These are phyloP conservation scores for Tetracentron sinense DNA, from an alignment of 164 flowering plant species.

Conservation along the genomic window DNA sequence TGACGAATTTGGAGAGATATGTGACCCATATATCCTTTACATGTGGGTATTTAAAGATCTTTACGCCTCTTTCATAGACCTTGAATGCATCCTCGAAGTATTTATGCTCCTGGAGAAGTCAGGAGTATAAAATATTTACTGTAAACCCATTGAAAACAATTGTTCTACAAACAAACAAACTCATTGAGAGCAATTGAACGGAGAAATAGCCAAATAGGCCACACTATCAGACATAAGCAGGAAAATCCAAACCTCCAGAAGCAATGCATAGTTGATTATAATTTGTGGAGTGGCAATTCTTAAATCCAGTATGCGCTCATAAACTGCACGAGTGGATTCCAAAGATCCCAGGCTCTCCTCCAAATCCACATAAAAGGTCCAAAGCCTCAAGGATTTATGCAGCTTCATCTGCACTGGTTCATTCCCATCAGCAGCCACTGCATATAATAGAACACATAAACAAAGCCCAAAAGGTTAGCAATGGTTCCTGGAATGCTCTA, in stretches of 20 bases:
- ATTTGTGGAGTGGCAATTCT: constrained; percentile 95
- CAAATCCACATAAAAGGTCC: constrained; percentile 88
- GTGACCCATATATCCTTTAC: constrained; percentile 97
- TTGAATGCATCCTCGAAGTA: constrained; percentile 95
- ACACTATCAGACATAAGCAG: constrained; percentile 1
- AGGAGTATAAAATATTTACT: constrained; percentile 11
- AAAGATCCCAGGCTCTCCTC: constrained; percentile 84
- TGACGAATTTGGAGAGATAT: constrained; percentile 88
- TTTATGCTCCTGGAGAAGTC: constrained; percentile 63
- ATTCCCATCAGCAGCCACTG: constrained; percentile 96
- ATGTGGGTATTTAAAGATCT: constrained; percentile 95
- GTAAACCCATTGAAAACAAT: background rate
- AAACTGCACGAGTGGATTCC: constrained; percentile 84
- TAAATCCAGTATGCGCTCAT: constrained; percentile 85
- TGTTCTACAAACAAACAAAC: no score
- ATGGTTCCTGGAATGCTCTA: background rate
- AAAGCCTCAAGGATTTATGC: constrained; percentile 75
- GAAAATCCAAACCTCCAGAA: constrained; percentile 60
- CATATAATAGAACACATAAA: constrained; percentile 9
- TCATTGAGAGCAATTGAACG: background rate
- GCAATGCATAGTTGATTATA: constrained; percentile 84
- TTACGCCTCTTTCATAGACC: constrained; percentile 94
- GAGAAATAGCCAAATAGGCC: background rate
- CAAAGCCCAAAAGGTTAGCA: background rate
- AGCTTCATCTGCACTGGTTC: constrained; percentile 94